Conservation (phyloP, 768 basidiomycete genomes). For the Leucocoprinus leucothites region DNA sequence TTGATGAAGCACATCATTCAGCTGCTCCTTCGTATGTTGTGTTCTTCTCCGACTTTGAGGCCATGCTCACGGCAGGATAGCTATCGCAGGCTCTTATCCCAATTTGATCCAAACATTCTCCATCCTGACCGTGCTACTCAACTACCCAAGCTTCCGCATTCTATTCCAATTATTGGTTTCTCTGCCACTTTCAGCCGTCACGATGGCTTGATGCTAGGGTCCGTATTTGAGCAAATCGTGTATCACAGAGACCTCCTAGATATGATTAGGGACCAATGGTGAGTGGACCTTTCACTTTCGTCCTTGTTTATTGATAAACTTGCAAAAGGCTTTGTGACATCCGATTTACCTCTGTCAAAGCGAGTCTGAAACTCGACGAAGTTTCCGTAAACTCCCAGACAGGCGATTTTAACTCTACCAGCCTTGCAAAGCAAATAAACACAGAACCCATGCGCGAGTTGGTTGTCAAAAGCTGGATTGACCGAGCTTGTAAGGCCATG, state of each 20-base stretch:
- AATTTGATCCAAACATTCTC: constrained; percentile 69
- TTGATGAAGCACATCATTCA: constrained; percentile 96
- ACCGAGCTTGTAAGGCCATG: constrained; percentile 63
- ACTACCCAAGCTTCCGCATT: constrained; percentile 36
- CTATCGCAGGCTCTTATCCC: constrained; percentile 80
- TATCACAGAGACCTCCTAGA: constrained; percentile 89
- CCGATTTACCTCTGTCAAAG: constrained; percentile 79
- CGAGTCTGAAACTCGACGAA: constrained; percentile 62
- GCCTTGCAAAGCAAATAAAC: constrained; percentile 81
- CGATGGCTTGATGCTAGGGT: constrained; percentile 85
- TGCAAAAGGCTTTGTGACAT: constrained; percentile 74
- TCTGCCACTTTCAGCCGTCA: constrained; percentile 94
- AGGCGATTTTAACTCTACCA: constrained; percentile 80
- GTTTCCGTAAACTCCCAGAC: constrained; percentile 65
- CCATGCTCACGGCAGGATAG: constrained; percentile 25
- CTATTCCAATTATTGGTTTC: constrained; percentile 87
- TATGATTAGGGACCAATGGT: constrained; percentile 95
- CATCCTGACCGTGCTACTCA: constrained; percentile 43
- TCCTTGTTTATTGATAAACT: constrained; percentile 16
- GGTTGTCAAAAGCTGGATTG: constrained; percentile 81
- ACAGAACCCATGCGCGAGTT: constrained; percentile 73
- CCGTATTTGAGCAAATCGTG: constrained; percentile 87
- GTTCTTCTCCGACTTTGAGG: neutral
- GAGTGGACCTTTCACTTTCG: constrained; percentile 8
- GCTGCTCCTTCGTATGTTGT: constrained; percentile 79